Conservation (phyloP, 495 filamentous ascomycete species). For the Penicillium desertorum region DNA sequence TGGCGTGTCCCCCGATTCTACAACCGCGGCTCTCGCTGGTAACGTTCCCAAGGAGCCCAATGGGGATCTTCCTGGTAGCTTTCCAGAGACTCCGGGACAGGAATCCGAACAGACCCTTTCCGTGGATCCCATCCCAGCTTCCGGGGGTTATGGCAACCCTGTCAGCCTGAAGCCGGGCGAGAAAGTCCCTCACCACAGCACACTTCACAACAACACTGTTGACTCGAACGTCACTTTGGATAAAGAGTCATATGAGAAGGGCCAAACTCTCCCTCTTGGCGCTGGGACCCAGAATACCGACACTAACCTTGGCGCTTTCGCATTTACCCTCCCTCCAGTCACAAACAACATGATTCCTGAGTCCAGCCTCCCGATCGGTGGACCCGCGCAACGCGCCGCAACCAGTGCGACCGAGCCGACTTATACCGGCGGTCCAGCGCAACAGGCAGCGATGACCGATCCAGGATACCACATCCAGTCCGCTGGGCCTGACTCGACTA, state of each 20-base stretch:
- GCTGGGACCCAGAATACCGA: constrained; percentile 21
- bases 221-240: constrained; percentile 68
- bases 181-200: constrained; percentile 65
- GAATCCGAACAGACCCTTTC: constrained; percentile 56
- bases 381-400: constrained; percentile 24
- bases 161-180: constrained; percentile 77
- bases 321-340: constrained; percentile 62
- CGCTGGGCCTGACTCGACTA: constrained; percentile 67
- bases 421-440: constrained; percentile 23
- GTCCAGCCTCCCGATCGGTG: constrained; percentile 74
- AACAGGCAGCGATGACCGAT: constrained; percentile 39
- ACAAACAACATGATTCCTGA: constrained; percentile 74
- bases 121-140: constrained; percentile 70
- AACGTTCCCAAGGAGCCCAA: constrained; percentile 60
- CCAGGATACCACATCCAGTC: constrained; percentile 64
- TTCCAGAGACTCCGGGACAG: constrained; percentile 72
- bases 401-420: constrained; percentile 11
- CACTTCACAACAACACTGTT: constrained; percentile 47
- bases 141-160: constrained; percentile 75
- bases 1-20: constrained; percentile 68
- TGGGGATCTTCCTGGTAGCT: constrained; percentile 66
- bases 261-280: constrained; percentile 49
- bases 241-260: constrained; percentile 79
- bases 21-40: constrained; percentile 69
- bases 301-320: constrained; percentile 36